A percentile compares a stretch with the other conserved stretches of the same genome.
Conservation (phyloP, 768 basidiomycete genomes). For the Phlebiopsis flavidoalba region DNA sequence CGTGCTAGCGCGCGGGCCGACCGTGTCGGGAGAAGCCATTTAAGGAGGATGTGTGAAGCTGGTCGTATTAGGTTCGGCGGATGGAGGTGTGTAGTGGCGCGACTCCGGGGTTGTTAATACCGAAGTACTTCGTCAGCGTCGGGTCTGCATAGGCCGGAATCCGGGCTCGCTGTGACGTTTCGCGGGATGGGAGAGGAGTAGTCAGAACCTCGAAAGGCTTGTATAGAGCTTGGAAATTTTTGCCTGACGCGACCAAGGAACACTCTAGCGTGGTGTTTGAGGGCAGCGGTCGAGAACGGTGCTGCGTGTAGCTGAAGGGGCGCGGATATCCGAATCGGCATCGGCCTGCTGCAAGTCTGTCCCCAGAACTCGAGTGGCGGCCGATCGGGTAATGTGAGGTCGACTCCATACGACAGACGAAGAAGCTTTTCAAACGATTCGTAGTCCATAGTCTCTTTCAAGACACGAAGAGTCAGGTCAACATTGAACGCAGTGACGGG, state of each 20-base stretch:
- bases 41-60: constrained; percentile 60
- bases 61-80: constrained; percentile 59
- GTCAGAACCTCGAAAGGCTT: constrained; percentile 78
- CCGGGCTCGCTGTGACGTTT: constrained; percentile 37
- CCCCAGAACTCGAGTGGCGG: constrained; percentile 46
- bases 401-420: constrained; percentile 70
- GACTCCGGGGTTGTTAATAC: constrained; percentile 33
- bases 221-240: constrained; percentile 64
- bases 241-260: constrained; percentile 55
- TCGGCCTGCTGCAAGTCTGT: neutral
- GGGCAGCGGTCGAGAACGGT: constrained; percentile 47
- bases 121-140: constrained; percentile 61
- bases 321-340: neutral
- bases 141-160: constrained; percentile 57
- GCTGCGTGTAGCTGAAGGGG: constrained; percentile 5
- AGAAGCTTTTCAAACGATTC: constrained; percentile 55
- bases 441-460: constrained; percentile 58
- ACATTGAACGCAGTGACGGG: constrained; percentile 55
- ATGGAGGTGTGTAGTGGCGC: constrained; percentile 33
- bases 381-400: constrained; percentile 69
- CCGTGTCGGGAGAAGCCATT: constrained; percentile 45
- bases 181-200: constrained; percentile 54
- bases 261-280: constrained; percentile 73
- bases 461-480: constrained; percentile 63
- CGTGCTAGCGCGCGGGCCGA: constrained; percentile 50